Base-by-base conservation (phyloP, 805 yeast species). In the Ogataea glucozyma region DNA sequence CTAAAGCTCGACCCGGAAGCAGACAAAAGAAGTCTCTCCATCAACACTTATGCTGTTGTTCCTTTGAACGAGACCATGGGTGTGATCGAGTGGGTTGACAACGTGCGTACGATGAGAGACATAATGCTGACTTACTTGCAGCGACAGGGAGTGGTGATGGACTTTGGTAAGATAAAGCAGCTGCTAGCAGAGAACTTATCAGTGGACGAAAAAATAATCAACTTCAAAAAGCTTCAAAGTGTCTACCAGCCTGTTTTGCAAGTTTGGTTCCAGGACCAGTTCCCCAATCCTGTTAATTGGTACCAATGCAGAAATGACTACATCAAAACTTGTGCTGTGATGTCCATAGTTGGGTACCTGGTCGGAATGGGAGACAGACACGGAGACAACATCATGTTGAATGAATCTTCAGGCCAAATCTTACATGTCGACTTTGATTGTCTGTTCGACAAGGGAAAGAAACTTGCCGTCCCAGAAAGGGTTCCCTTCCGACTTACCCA, bases 391-490 rank as follows among this genome's bases (percentile, higher is more conserved):
- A 79, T 93, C 16, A 65, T 93, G 41, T 68, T 91, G 27, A 76
- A 82, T 54, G 83, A 83, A 47, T 76, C 72, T 31, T 76, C 82
- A 3, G 99, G 99, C 1, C 80, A 79, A 7, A 79, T 88, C 0
- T 65, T 93, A 48, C 99, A 93, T 62, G 97, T 93, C 42, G 99
- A 95, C 65, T 93, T 93, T 63, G 98, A 95, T 60, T 91, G 98
- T 67, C 69, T 93, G 31, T 93, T 95, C 58, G 98, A 91, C 44
- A 93, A 91, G 60, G 87, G 86, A 18, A 66, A 82, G 21, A 81
- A 83, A 2, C 61, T 78, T 16, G 77, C 78, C 0, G 83, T 85
- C 5, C 99, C 99, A 0, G 99, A 93, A 58, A 70, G 88, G 22
- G 99, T 93, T 2, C 99, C 99, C 0, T 93, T 93, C 64, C 71